Base-by-base conservation (phyloP, 1,139 yeast species). In the Yamadazyma songkhlaensis region DNA sequence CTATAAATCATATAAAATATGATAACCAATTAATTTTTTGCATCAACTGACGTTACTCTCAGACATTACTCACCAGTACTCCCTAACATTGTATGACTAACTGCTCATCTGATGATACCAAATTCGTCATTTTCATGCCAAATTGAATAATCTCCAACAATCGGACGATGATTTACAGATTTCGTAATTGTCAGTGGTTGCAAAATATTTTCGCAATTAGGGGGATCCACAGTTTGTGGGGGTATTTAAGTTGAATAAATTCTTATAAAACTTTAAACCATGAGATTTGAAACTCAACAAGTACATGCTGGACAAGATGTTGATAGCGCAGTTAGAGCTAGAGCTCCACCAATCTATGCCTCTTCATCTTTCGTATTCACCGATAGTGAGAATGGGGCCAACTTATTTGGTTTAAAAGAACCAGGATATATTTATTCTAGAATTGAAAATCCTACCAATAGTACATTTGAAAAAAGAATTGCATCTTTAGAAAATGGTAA, bases 401-500 rank as follows among this genome's bases (percentile, higher is more conserved):
- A 87, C 54, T 70, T 89, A 46, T 92, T 92, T 51, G 95, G 90
- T 26, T 74, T 90, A 45, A 82, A 85, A 61, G 82, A 79, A 33
- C 82, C 83, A 15, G 96, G 96, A 32, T 84, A 69, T 67, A 83
- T 89, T 51, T 92, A 92, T 71, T 81, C 95, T 9, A 79, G 98
- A 61, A 75, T 92, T 51, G 83, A 78, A 77, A 92, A 92, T 69
- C 98, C 98, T 44, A 92, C 98, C 47, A 83, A 75, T 42, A 95
- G 84, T 50, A 92, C 85, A 22, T 84, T 92, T 48, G 98, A 92
- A 64, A 79, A 86, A 60, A 79, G 98, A 67, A 74, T 92, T 40
- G 95, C 96, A 41, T 94, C 95, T 36, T 75, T 92, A 45, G 98
- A 92, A 66, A 84, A 85, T 42, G 98, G 97, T 55, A 81, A 81